Base-by-base conservation (phyloP, 495 filamentous ascomycete genomes). In the Penicillium samsonianum region DNA sequence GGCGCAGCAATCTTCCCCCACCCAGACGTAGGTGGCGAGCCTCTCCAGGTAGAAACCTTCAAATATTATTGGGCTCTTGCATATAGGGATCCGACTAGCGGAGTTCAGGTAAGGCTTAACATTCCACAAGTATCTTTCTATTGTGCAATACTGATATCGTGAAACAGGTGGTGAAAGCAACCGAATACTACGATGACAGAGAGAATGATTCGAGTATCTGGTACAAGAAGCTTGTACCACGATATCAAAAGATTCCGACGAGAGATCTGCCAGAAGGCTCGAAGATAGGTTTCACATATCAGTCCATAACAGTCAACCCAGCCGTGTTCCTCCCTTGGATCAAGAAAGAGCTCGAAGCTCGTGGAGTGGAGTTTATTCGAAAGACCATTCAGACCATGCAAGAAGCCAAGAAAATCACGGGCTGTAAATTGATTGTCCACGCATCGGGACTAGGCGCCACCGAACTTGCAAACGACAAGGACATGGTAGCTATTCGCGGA, bases 61-160 rank as follows among this genome's bases (percentile, higher is more conserved):
- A 57, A 54, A 20, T 62, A 62, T 26, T 65, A 19, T 43, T 65
- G 59, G 63, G 59, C 56, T 9, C 23, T 65, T 2, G 63, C 63
- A 12, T 59, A 65, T 12, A 48, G 59, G 22, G 63, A 65, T 35
- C 63, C 63, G 0, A 62, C 63, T 0, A 59, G 59, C 25, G 63
- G 63, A 1, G 59, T 65, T 9, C 59, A 65, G 26, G 62, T 65
- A 45, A n/a, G n/a, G n/a, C n/a, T n/a, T n/a, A n/a, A n/a, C n/a
- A n/a, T n/a, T n/a, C n/a, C n/a, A n/a, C n/a, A n/a, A n/a, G n/a
- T n/a, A n/a, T n/a, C n/a, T n/a, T n/a, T n/a, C n/a, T n/a, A n/a
- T n/a, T n/a, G n/a, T n/a, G n/a, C n/a, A n/a, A n/a, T n/a, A n/a
- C n/a, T n/a, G n/a, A n/a, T n/a, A n/a, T n/a, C n/a, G n/a, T n/a